These are phyloP conservation scores for Corylus avellana DNA, from an alignment of 306 rosid species.

Conservation along the genomic window DNA sequence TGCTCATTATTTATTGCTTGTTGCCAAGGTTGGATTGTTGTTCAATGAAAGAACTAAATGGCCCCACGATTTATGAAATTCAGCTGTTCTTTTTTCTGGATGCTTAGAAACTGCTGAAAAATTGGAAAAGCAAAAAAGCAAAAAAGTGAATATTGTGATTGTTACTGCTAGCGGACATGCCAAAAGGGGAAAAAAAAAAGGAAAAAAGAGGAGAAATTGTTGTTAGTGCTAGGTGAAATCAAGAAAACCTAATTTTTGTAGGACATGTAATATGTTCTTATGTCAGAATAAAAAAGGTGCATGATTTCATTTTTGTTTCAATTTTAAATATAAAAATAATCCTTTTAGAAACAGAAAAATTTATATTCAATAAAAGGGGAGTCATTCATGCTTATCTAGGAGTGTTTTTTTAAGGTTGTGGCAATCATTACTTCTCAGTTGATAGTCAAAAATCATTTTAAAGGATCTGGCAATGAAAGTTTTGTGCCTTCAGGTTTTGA, in stretches of 20 bases:
- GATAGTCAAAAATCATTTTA: background rate
- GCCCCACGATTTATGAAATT: background rate
- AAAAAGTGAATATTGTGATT: background rate
- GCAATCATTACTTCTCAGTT: background rate
- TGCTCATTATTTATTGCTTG: background rate
- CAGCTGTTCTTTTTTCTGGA: background rate
- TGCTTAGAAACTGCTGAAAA: background rate
- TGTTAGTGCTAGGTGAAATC: background rate
- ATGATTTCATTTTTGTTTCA: background rate
- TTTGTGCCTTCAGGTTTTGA: background rate
- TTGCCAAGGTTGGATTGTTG: background rate
- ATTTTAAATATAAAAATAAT: background rate
- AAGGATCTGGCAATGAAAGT: background rate
- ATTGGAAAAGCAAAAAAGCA: background rate
- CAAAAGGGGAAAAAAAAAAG: background rate
- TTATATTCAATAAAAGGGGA: background rate
- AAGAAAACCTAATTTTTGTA: background rate
- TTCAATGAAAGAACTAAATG: slow-evolving; percentile 2
- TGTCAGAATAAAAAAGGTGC: background rate
- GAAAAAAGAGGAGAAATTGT: background rate
- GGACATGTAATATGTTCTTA: background rate
- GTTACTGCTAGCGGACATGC: background rate
- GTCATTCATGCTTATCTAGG: background rate
- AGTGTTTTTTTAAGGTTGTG: background rate
- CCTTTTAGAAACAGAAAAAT: background rate